Evolutionary conservation across 2,329 filamentous ascomycete species (phyloP).

Genomic region (Alternaria alternata): DNA sequence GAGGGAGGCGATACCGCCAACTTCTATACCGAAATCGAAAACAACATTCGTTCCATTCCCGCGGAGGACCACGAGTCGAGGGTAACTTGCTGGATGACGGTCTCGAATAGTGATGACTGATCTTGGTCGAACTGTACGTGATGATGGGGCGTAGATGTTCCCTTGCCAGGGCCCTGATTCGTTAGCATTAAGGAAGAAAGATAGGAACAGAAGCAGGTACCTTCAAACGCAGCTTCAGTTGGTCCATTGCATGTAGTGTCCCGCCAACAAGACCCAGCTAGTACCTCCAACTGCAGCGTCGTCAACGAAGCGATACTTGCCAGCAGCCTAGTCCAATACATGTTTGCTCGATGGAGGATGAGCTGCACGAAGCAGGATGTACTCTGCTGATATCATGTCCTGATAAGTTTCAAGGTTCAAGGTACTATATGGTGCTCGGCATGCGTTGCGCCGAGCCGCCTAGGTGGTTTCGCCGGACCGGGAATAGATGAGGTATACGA

Average conservation of each 20-base stretch:
- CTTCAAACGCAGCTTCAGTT: constrained; percentile 58
- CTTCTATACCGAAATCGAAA: constrained; percentile 67
- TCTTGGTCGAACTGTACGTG: constrained; percentile 59
- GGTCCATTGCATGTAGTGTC: constrained; percentile 63
- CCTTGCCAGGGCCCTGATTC: constrained; percentile 62
- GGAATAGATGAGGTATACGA: constrained; percentile 4
- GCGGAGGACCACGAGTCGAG: constrained; percentile 40
- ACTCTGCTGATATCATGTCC: background rate
- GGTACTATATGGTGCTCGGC: constrained; percentile 5
- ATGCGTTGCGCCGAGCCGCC: constrained; percentile 11
- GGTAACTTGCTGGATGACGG: constrained; percentile 35
- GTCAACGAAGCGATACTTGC: background rate
- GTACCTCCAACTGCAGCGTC: background rate
- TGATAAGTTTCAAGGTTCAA: background rate
- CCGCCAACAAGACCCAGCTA: constrained; percentile 60
- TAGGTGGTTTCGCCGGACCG: background rate
- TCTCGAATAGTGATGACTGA: constrained; percentile 52
- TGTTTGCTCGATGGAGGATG: background rate
- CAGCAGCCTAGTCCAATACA: background rate
- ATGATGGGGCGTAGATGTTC: constrained; percentile 64
- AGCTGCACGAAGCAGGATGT: background rate
- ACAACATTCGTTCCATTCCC: constrained; percentile 63
- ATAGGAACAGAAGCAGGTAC: background rate
- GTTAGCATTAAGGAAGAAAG: background rate
- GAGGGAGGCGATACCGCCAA: constrained; percentile 65